A percentile compares a stretch with the other conserved stretches of the same genome.
phyloP scores from a whole-genome alignment of 2,329 filamentous ascomycete species.

The Chaetomiaceae sp. region DNA sequence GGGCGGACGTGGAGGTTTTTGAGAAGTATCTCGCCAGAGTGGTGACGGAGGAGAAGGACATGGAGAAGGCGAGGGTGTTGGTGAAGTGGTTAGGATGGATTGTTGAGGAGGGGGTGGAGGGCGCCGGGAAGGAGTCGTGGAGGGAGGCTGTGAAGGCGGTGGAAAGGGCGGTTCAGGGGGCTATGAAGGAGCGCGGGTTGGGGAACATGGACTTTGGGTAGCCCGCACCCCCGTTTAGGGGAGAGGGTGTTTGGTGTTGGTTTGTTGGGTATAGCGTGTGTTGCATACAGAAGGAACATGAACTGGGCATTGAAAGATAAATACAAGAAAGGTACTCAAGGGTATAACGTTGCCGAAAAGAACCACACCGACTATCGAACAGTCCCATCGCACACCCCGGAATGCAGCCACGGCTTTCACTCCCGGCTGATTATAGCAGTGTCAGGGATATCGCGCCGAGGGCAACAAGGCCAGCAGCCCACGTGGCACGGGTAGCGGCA shows the following conservation, averaged over 20 bases:
- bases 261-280: too few relatives aligned
- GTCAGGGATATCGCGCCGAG: constrained; percentile 5
- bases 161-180: constrained; percentile 50
- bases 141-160: constrained; percentile 39
- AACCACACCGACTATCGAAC: not conserved
- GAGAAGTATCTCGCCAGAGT: constrained; percentile 68
- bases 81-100: constrained; percentile 66
- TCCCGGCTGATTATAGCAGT: not conserved
- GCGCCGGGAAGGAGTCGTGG: constrained; percentile 43
- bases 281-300: too few relatives aligned
- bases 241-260: not conserved
- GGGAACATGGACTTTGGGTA: constrained; percentile 48
- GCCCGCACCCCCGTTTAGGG: too few relatives aligned
- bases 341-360: constrained; percentile 7
- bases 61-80: constrained; percentile 85
- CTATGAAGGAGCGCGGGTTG: constrained; percentile 53
- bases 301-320: not conserved
- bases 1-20: constrained; percentile 71
- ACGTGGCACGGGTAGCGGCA: not conserved
- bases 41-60: constrained; percentile 69
- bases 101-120: constrained; percentile 45
- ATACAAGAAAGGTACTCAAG: constrained; percentile 3
- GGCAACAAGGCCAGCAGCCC: constrained; percentile 5
- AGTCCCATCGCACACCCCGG: not conserved
- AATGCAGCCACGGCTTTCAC: not conserved